Base-by-base conservation (phyloP, 257 asterid species). In the Solanum megistacrolobum region DNA sequence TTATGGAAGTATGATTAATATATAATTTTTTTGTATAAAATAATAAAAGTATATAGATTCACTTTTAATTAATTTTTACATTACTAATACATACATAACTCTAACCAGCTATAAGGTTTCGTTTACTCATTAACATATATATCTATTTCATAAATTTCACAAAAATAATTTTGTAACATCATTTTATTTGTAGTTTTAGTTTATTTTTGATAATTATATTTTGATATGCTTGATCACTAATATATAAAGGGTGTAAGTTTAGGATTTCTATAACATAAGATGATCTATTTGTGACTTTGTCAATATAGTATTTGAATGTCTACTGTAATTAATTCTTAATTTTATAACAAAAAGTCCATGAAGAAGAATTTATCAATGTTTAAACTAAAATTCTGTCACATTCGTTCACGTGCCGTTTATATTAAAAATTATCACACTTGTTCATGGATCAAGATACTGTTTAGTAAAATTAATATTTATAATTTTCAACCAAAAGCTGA, bases 51-150 rank as follows among this genome's bases (percentile, higher is more conserved):
- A 12, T 48, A 48, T 48, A 48, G 6, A 5, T 48, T 48, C 21
- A 48, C 0, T 7, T 0, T 6, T 55, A 55, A 55, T 55, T 55
- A 55, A 7, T 55, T 0, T 20, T 48, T 55, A 20, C 2, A 21
- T 55, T 7, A 55, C 0, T 55, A 18, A 55, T 55, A 55, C 0
- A 0, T 2, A 18, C 23, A 18, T 55, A 55, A 20, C 11, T 55
- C n/a, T 55, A 55, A 55, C 0, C 25, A 55, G 1, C 1, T 18
- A 55, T 20, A 55, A 55, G 5, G 0, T 18, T 55, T 55, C 0
- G n/a, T 55, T 55, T 55, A 55, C 10, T 55, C 3, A 55, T 21
- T 21, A 58, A 58, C 12, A 3, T 1, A 21, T 58, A 3, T 58
- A 58, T 21, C 5, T 8, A 21, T 8, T 20, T 21, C n/a, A 58